Evolutionary conservation across 106 monocot species (phyloP).

Genomic region (Dendrobium chrysotoxum): DNA sequence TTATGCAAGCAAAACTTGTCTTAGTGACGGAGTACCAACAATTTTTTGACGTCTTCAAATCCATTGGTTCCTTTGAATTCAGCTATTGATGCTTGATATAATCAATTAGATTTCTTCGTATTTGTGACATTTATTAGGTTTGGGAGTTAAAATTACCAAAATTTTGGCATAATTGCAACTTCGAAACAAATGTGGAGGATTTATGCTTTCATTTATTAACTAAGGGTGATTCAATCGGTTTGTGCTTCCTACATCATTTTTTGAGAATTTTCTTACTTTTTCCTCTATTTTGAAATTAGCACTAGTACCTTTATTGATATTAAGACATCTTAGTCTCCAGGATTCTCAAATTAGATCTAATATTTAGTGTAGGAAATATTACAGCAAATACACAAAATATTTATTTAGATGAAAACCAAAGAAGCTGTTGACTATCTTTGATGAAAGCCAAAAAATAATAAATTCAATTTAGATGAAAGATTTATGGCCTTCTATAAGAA

Average conservation of each 20-base stretch:
- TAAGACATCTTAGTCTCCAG: too few relatives aligned
- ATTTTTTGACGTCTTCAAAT: background rate
- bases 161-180: background rate
- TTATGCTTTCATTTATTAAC: slow-evolving; percentile 1
- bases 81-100: background rate
- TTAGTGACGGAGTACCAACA: background rate
- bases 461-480: too few relatives aligned
- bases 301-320: background rate
- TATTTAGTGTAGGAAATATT: too few relatives aligned
- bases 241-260: background rate
- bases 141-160: background rate
- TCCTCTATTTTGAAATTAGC: background rate
- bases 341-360: too few relatives aligned
- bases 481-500: too few relatives aligned
- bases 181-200: too few relatives aligned
- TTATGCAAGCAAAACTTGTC: background rate
- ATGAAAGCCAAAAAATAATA: too few relatives aligned
- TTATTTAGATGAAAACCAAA: too few relatives aligned
- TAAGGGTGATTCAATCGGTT: background rate
- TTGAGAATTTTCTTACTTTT: background rate
- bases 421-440: too few relatives aligned
- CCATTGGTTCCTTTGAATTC: background rate
- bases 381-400: too few relatives aligned
- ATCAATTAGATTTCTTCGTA: background rate
- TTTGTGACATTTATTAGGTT: background rate